These are phyloP conservation scores for Erucastrum elatum DNA, from an alignment of 345 rosid genomes.

Conservation along the genomic window DNA sequence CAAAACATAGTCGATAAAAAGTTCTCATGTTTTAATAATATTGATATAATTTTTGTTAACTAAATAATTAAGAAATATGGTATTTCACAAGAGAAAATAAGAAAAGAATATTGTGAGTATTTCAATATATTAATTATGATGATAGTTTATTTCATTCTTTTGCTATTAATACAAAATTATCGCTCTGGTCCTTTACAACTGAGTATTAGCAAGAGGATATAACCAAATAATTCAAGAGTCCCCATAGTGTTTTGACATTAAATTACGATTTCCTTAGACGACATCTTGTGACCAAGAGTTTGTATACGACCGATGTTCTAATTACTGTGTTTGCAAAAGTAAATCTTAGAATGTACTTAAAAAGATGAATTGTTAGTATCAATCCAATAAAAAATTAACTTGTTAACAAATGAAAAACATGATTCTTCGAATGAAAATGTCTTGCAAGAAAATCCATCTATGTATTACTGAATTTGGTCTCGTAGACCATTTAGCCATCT, in stretches of 20 bases:
- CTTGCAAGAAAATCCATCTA: no score
- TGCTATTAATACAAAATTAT: background rate
- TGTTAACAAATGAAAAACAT: no score
- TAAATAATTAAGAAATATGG: background rate
- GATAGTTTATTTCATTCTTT: background rate
- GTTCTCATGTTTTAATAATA: no score
- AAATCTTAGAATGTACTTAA: no score
- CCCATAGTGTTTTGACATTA: background rate
- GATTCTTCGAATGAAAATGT: no score
- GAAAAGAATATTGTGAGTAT: background rate
- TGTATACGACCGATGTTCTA: background rate
- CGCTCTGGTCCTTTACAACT: background rate
- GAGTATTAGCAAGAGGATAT: background rate
- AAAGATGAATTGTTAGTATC: no score
- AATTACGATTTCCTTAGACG: background rate
- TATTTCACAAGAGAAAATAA: background rate
- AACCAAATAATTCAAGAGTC: background rate
- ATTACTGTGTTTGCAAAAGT: no score
- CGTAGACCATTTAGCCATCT: no score
- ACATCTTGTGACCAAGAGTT: constrained; percentile 14
- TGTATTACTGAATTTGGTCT: no score
- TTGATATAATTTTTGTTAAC: background rate
- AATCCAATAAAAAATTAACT: no score
- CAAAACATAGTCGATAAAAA: no score
- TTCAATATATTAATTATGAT: background rate